Base-by-base conservation (phyloP, 2,329 filamentous ascomycete species). In the Clonostachys rosea region DNA sequence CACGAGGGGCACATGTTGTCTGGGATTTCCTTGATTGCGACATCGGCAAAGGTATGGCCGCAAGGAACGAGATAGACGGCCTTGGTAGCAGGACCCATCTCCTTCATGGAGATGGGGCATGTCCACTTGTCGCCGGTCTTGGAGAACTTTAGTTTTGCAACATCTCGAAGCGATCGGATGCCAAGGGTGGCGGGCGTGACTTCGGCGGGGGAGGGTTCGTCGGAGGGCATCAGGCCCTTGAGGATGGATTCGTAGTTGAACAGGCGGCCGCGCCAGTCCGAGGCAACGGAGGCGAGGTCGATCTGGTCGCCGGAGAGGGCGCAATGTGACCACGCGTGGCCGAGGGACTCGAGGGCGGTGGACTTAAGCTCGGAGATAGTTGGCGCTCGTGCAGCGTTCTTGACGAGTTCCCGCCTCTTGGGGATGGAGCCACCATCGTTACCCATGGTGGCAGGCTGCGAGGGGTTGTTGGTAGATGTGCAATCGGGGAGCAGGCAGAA, bases 351-450 rank as follows among this genome's bases (percentile, higher is more conserved):
- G 61, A 87, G 83, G 54, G 86, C 86, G 9, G 87, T 86, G 54
- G 94, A 91, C 71, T 97, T 97, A 48, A 96, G 73, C 71, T 97
- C 87, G 42, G 89, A 85, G 30, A 89, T 79, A 34, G 88, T 95
- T 18, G 87, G 88, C 45, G 84, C 79, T 58, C 89, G 87, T 40
- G 91, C 90, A 30, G 91, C 90, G 67, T 92, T 87, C 69, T 95
- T 95, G 65, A 99, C 94, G 42, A 99, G 88, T 68, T 99, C 95
- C 61, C 91, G 87, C 34, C 95, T 89, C 53, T 87, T 97, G 6
- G 94, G 94, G 56, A 99, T 99, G 56, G 89, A 92, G 64, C 94
- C 94, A 57, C 94, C 94, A 66, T 99, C 94, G 71, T 99, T 99
- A 64, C 94, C 94, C 94, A 99, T 96, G 57, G 45, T 62, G 53